Conservation (phyloP, 2,329 filamentous ascomycete species). For the Aspergillus persii region DNA sequence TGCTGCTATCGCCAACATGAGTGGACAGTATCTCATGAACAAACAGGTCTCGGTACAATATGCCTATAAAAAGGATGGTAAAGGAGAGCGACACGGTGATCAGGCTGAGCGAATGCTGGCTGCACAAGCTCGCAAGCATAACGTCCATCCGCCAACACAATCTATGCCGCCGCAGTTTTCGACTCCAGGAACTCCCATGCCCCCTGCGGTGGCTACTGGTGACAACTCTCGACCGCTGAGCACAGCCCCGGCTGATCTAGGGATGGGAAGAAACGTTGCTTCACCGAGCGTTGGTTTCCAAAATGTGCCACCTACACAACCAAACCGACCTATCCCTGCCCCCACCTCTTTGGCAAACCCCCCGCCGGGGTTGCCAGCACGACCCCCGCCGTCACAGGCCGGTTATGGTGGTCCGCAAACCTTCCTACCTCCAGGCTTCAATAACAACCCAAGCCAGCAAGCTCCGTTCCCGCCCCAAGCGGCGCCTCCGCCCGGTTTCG, state of each 20-base stretch:
- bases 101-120: conserved; percentile 89
- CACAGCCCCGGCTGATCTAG: conserved; percentile 32
- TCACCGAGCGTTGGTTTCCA: conserved; percentile 41
- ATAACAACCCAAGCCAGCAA: conserved; percentile 27
- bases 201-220: conserved; percentile 45
- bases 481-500: conserved; percentile 52
- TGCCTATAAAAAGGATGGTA: conserved; percentile 98
- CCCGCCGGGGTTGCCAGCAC: conserved; percentile 59
- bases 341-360: conserved; percentile 48
- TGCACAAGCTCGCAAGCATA: conserved; percentile 88
- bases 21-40: conserved; percentile 94
- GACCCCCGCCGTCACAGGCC: conserved; percentile 67
- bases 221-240: conserved; percentile 37
- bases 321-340: conserved; percentile 57
- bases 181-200: conserved; percentile 41
- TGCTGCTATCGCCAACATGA: conserved; percentile 86
- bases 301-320: conserved; percentile 42
- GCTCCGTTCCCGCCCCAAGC: conserved; percentile 35
- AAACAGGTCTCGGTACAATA: conserved; percentile 97
- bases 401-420: conserved; percentile 63
- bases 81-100: conserved; percentile 93
- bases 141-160: conserved; percentile 78
- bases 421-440: conserved; percentile 42
- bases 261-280: conserved; percentile 42
- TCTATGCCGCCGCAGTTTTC: conserved; percentile 73